phyloP scores from a whole-genome alignment of 2,329 filamentous ascomycete genomes.

The Neonectria sp. region DNA sequence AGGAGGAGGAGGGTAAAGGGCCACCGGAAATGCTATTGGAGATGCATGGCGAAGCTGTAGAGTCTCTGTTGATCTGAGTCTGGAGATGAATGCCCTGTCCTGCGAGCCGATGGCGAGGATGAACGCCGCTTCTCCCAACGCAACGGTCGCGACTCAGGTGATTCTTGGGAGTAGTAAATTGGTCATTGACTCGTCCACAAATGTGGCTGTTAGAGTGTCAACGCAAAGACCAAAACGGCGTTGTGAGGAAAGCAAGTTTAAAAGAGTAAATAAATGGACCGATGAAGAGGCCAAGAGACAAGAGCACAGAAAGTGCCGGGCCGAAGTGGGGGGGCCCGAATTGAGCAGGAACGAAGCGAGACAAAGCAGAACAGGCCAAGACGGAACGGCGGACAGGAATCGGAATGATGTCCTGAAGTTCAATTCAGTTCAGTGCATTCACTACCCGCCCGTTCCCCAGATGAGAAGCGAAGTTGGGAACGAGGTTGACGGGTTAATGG shows the following conservation, averaged over 20 bases:
- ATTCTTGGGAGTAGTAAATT: background rate
- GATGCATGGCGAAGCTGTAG: constrained; percentile 37
- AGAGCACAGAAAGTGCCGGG: constrained; percentile 37
- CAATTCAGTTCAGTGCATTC: background rate
- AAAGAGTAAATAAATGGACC: constrained; percentile 31
- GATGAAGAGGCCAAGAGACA: constrained; percentile 22
- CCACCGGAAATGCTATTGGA: constrained; percentile 10
- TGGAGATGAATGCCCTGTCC: background rate
- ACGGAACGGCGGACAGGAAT: background rate
- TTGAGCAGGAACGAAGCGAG: constrained; percentile 14
- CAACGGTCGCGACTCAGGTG: background rate
- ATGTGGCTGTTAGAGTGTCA: background rate
- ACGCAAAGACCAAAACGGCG: background rate
- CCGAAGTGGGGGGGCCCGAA: constrained; percentile 35
- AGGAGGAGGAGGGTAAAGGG: constrained; percentile 12
- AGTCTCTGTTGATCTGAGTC: constrained; percentile 5
- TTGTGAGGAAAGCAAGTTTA: constrained; percentile 18
- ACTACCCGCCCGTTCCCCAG: no score
- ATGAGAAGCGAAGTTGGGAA: no score
- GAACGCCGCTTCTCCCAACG: background rate
- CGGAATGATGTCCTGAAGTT: no score
- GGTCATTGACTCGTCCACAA: background rate
- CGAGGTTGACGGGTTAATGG: background rate
- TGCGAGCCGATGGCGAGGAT: background rate
- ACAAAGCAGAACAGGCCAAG: background rate